These are phyloP conservation scores for Akanthomyces dipterigenus DNA, from an alignment of 2,329 filamentous ascomycete genomes.

Conservation along the genomic window DNA sequence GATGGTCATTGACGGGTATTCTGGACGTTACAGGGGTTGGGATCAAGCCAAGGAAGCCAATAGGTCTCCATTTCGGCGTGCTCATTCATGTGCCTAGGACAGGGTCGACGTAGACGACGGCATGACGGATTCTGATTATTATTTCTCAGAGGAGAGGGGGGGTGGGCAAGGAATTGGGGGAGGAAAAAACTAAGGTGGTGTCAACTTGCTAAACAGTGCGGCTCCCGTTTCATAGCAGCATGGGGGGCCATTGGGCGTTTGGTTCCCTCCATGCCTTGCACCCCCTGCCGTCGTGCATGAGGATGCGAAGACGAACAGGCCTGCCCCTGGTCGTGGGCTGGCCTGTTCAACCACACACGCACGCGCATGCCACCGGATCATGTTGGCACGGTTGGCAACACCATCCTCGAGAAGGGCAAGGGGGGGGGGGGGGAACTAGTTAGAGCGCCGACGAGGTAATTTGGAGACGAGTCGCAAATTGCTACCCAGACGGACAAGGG, in stretches of 20 bases:
- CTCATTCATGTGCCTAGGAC: background rate
- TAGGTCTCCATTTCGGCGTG: background rate
- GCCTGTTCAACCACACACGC: background rate
- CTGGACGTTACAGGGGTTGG: background rate
- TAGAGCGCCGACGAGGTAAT: too few relatives aligned
- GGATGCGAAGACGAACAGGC: background rate
- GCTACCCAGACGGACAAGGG: too few relatives aligned
- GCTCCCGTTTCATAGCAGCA: conserved; percentile 1
- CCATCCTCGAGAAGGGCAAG: too few relatives aligned
- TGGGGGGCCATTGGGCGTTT: background rate
- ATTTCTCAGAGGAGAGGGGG: background rate
- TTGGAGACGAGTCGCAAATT: too few relatives aligned
- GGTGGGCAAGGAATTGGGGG: too few relatives aligned
- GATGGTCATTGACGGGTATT: too few relatives aligned
- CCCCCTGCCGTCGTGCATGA: background rate
- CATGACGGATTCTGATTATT: too few relatives aligned
- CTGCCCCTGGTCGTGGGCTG: background rate
- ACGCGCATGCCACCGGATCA: background rate
- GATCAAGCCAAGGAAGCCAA: background rate
- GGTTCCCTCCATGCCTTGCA: too few relatives aligned
- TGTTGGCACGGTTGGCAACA: too few relatives aligned
- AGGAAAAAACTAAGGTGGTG: background rate
- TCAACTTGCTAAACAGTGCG: background rate
- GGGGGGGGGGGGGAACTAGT: too few relatives aligned
- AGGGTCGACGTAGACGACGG: background rate